Base-by-base conservation (phyloP, 2,329 filamentous ascomycete species). In the Ilyonectria sp. region DNA sequence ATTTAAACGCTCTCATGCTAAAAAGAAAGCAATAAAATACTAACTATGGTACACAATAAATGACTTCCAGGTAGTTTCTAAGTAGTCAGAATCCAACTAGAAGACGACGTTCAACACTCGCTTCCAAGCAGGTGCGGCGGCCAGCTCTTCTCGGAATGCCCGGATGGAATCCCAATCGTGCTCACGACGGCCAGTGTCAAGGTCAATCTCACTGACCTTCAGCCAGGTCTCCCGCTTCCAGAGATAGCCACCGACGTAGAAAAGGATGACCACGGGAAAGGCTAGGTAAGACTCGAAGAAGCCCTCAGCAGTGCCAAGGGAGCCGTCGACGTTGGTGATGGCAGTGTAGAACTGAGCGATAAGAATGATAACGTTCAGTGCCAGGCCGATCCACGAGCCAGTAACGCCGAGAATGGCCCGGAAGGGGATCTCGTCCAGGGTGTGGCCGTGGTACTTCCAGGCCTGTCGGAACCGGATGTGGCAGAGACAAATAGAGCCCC, bases 381-480 rank as follows among this genome's bases (percentile, higher is more conserved):
- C 63, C 4, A 93, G 79, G 7, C 92, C 91, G 5, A 93, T 49
- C 80, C 85, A 93, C 1, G 90, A 93, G 19, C 92, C 92, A 8
- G 80, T 82, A 4, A 92, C 83, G 44, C 92, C 92, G 40, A 85
- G 84, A 46, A 88, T 81, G 2, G 90, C 89, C 58, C 84, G 79
- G 82, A 92, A 94, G 0, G 91, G 89, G 15, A 94, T 87, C 79
- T 93, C 91, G 47, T 91, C 87, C 1, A 91, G 78, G 2, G 85
- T 87, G 77, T 90, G 89, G n/a, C 90, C 88, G 46, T 90, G 85
- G 31, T 84, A 79, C 29, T 81, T 83, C 91, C 91, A 93, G 0
- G 90, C 91, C 2, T 79, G 75, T 40, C 91, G 89, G 85, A 93
- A 92, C 21, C 91, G 89, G 75, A 93, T 92, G 74, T 93, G 91